Base-by-base conservation (phyloP, 225 moss, liverwort and hornwort genomes). In the Asterella californica region DNA sequence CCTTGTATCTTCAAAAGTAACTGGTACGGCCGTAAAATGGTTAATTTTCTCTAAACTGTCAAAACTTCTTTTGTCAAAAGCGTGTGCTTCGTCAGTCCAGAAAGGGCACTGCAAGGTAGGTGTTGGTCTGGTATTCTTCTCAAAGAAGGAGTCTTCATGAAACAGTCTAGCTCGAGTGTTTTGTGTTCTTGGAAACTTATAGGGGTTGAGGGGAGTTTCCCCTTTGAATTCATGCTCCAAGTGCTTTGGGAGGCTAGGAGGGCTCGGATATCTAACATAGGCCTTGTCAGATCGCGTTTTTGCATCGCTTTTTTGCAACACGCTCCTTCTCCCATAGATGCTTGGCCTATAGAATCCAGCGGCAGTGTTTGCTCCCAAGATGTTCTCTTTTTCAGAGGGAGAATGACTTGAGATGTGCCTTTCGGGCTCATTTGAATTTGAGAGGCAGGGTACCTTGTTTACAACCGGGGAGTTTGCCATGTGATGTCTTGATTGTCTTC, bases 1-100 rank as follows among this genome's bases (percentile, higher is more conserved):
- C 68, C 87, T 82, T 27, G 87, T 87, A 29, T 62, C 72, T n/a
- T 84, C 84, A 73, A 83, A 86, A 59, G 53, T 81, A 67, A 76
- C 70, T 27, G 83, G 83, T 4, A 57, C 7, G 64, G 45, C 27
- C 29, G 42, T 42, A 33, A 55, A 7, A 27, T 57, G 9, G 37
- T 64, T 61, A 19, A 75, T 61, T 57, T 74, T 83, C 18, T 61
- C 0, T 50, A 53, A 37, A 50, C 45, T 81, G 5, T 79, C 76
- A 36, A 32, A 77, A 15, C 47, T 19, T 10, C 71, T 79, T 8
- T 75, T 75, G 49, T 72, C 67, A 59, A 83, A 76, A 76, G 38
- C n/a, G 11, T 65, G 70, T 38, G 71, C 70, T 54, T 42, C 42
- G 42, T 42, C 42, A 42, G 42, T 42, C 83, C 83, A 86, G 66